A percentile compares a stretch with the other conserved stretches of the same genome.
Conservation (phyloP, 139 green algal species). For the Asterochloris sp. region DNA sequence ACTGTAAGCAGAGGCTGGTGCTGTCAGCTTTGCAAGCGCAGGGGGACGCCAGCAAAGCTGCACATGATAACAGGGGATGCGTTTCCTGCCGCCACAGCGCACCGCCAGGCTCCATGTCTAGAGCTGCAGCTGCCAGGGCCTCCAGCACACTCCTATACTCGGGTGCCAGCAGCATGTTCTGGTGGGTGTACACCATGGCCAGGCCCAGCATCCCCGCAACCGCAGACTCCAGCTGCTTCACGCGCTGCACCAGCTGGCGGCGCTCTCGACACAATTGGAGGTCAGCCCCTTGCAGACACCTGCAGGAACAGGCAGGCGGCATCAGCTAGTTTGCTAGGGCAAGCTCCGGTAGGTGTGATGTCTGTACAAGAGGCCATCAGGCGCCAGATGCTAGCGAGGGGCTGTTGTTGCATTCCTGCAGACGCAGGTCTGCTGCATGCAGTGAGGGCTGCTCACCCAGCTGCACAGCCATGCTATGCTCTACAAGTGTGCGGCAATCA, state of each 20-base stretch:
- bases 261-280: constrained; percentile 9
- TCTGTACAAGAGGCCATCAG: neutral
- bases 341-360: neutral
- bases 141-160: constrained; percentile 23
- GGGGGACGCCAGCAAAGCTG: neutral
- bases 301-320: neutral
- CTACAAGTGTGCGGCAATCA: neutral
- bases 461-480: neutral
- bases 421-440: neutral
- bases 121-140: constrained; percentile 20
- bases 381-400: neutral
- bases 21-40: neutral
- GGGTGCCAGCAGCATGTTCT: constrained; percentile 3
- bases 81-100: neutral
- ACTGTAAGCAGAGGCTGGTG: neutral
- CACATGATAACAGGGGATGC: neutral
- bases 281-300: constrained; percentile 20
- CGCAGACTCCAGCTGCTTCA: constrained; percentile 15
- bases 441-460: neutral
- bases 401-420: neutral
- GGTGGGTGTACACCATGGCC: constrained; percentile 23
- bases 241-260: neutral
- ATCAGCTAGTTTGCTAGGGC: neutral
- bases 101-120: neutral
- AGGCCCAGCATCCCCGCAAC: constrained; percentile 23